These are phyloP conservation scores for Wickerhamiella occidentalis DNA, from an alignment of 805 yeast genomes.

Conservation along the genomic window DNA sequence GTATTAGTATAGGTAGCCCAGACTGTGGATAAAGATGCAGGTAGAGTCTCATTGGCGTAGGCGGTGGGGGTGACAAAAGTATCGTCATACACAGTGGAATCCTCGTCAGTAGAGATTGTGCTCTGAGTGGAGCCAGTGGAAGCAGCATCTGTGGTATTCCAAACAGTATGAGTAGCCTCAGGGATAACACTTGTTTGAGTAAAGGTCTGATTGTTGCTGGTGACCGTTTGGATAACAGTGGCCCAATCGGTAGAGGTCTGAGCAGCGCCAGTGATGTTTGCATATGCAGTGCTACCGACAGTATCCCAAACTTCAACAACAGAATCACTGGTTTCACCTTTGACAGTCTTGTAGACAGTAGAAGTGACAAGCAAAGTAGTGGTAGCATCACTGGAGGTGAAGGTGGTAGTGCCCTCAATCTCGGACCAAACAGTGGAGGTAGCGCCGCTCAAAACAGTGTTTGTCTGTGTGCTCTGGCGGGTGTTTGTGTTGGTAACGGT, in stretches of 20 bases:
- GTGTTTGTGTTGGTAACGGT: slow-evolving; percentile 8
- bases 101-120: neutral
- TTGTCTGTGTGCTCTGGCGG: neutral
- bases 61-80: slow-evolving; percentile 1
- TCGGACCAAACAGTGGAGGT: slow-evolving; percentile 6
- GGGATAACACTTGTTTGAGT: slow-evolving; percentile 8
- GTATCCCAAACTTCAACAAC: slow-evolving; percentile 5
- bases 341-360: slow-evolving; percentile 13
- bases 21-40: neutral
- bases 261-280: slow-evolving; percentile 7
- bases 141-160: neutral
- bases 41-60: neutral
- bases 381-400: slow-evolving; percentile 5
- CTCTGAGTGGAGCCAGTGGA: neutral
- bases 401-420: neutral
- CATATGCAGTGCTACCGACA: neutral
- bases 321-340: neutral
- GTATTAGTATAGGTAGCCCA: neutral
- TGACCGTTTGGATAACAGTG: slow-evolving; percentile 2
- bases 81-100: slow-evolving; percentile 3
- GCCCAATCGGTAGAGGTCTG: slow-evolving; percentile 6
- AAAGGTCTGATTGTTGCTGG: slow-evolving; percentile 4
- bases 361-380: slow-evolving; percentile 7
- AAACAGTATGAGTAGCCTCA: slow-evolving; percentile 3
- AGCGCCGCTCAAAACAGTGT: neutral